Base-by-base conservation (phyloP, 2,329 filamentous ascomycete genomes). In the Beauveria bassiana region DNA sequence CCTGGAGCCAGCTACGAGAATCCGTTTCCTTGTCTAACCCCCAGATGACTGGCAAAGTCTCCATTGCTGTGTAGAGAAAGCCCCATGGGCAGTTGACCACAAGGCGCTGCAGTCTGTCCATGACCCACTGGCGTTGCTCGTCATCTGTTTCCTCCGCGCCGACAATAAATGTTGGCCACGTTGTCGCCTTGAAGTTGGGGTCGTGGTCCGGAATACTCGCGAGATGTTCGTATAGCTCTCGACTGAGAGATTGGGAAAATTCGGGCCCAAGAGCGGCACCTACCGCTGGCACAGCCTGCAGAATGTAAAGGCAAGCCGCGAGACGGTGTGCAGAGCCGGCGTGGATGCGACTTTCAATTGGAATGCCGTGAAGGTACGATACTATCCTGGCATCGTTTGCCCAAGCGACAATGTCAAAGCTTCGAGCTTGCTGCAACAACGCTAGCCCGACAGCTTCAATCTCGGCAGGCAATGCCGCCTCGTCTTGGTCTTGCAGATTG, bases 101-200 rank as follows among this genome's bases (percentile, higher is more conserved):
- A 20, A 77, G 70, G 22, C 71, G 70, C 43, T 72, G 71, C 26
- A 81, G 68, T 22, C 79, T 76, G 26, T 79, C 70, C 67, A 79
- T 74, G 51, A 81, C 78, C 81, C 80, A 84, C 3, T 72, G 72
- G 40, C 80, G 75, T 63, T 75, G 74, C 26, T 67, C 69, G 0
- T 69, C 69, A 6, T 78, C 74, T 49, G 73, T 74, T 0, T 78
- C 77, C 59, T 82, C 80, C 0, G 81, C 81, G 1, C 81, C 82
- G 6, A 79, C 80, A 6, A 85, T 74, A 59, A 86, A 85, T 0
- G 81, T 78, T 0, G 82, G 80, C 81, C 81, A 85, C 1, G 79
- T 77, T 4, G 81, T 82, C 0, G 79, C 81, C 65, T 85, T 85
- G 71, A 83, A 79, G 22, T 83, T 77, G 1, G 75, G 73, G 51